Conservation (phyloP, 1,284 basidiomycete species). For the Phenoliferia sp. region DNA sequence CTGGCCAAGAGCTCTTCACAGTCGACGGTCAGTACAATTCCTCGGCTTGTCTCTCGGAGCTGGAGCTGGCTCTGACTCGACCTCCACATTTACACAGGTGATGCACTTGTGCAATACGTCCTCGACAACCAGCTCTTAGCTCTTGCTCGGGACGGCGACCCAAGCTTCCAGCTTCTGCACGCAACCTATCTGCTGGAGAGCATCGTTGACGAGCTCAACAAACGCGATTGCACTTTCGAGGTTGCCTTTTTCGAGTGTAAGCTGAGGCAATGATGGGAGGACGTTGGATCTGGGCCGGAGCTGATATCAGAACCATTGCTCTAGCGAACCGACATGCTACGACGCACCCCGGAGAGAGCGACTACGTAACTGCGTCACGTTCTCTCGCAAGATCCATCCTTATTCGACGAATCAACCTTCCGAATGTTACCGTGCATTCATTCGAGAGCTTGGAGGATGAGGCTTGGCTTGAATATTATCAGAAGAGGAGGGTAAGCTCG, state of each 20-base stretch:
- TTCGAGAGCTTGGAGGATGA: conserved; percentile 51
- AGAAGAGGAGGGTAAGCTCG: conserved; percentile 45
- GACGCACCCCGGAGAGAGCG: conserved; percentile 43
- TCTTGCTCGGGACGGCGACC: conserved; percentile 49
- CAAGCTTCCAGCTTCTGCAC: conserved; percentile 59
- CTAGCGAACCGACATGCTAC: conserved; percentile 39
- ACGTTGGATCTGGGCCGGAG: background rate
- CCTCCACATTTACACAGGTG: conserved; percentile 46
- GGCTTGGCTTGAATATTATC: conserved; percentile 51
- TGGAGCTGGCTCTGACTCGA: background rate
- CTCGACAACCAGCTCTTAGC: conserved; percentile 57
- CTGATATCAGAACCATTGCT: background rate
- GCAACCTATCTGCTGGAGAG: conserved; percentile 55
- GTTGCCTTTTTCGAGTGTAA: conserved; percentile 59
- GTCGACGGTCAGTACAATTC: conserved; percentile 54
- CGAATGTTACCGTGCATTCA: conserved; percentile 46
- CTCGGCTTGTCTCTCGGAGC: background rate
- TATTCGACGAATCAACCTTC: conserved; percentile 47
- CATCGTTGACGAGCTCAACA: conserved; percentile 50
- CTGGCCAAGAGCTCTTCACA: conserved; percentile 60
- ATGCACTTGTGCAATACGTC: conserved; percentile 57
- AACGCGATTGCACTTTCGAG: conserved; percentile 56
- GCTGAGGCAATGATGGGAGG: conserved; percentile 17
- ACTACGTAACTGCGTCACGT: conserved; percentile 49
- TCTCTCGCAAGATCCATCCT: conserved; percentile 53